Conservation (phyloP, 2,329 filamentous ascomycete genomes). For the Aschersonia sp. region DNA sequence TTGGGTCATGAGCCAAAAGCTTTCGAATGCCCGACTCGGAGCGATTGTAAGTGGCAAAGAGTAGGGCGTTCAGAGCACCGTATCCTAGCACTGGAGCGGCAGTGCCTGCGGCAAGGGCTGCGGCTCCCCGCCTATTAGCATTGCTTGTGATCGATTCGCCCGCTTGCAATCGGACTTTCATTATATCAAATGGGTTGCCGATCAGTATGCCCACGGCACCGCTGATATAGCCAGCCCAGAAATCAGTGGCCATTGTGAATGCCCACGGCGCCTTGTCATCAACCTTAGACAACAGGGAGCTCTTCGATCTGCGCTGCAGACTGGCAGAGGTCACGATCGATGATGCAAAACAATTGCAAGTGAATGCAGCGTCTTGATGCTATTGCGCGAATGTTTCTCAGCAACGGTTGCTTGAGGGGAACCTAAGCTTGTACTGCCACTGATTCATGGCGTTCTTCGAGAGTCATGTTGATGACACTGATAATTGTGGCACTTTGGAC, state of each 20-base stretch:
- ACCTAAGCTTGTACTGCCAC: too few species aligned
- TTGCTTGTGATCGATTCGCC: constrained; percentile 3
- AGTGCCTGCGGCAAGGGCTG: constrained; percentile 44
- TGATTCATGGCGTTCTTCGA: too few species aligned
- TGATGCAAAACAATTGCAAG: too few species aligned
- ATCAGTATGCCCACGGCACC: constrained; percentile 77
- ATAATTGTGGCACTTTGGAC: too few species aligned
- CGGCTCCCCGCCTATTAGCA: constrained; percentile 12
- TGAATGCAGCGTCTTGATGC: too few species aligned
- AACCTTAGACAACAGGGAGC: too few species aligned
- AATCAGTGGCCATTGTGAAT: constrained; percentile 62
- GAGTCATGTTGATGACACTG: too few species aligned
- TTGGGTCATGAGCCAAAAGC: constrained; percentile 16
- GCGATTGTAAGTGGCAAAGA: constrained; percentile 85
- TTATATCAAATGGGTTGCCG: constrained; percentile 70
- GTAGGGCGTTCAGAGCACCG: constrained; percentile 76
- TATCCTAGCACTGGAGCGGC: constrained; percentile 81
- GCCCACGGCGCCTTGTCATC: background rate
- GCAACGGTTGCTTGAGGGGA: too few species aligned
- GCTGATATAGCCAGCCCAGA: constrained; percentile 85
- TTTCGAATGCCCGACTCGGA: constrained; percentile 34
- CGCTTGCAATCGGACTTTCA: constrained; percentile 56
- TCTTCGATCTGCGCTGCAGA: too few species aligned
- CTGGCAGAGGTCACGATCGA: too few species aligned
- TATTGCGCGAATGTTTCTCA: too few species aligned